Base-by-base conservation (phyloP, 169 alveolate genomes). In the Cryptosporidium xiaoi region DNA sequence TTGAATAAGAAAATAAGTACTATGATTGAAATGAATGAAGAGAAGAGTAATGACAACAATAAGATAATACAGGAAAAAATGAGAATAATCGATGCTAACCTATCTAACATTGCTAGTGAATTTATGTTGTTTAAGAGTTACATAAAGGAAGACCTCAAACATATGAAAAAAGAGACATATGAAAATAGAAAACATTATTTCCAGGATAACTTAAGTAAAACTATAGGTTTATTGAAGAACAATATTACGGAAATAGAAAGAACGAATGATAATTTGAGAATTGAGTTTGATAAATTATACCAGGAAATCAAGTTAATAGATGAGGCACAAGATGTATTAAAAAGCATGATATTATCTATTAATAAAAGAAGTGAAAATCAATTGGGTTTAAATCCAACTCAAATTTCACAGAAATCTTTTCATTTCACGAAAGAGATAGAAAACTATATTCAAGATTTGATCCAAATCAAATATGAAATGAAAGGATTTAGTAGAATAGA, bases 231-330 rank as follows among this genome's bases (percentile, higher is more conserved):
- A 16, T 2, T 77, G 6, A 58, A n/a, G 24, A 60, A 60, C 24
- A 66, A 60, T 16, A 60, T 60, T n/a, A 48, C 87, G 3, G 87
- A 77, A 18, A 16, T 55, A 15, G 64, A 77, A 20, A 34, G 18
- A 60, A 29, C 12, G 16, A 40, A 18, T 56, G 18, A 29, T 0
- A 34, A n/a, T n/a, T 27, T 77, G 1, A 62, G 29, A 20, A 27
- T 34, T 5, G 87, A 77, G 18, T 46, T 77, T 18, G 51, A 60
- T 10, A 55, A 44, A 20, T 20, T 77, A n/a, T 60, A 33, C 6
- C 64, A 77, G n/a, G 77, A 77, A 20, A 34, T 77, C 16, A 40
- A 77, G n/a, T 18, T 77, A 60, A 40, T 77, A 29, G 71, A 77
- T 27, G 77, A 77, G 0, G 64, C 87, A 18, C 87, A 77, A 40